phyloP scores from a whole-genome alignment of 2,329 filamentous ascomycete species.

The Rhynchosporium agropyri region DNA sequence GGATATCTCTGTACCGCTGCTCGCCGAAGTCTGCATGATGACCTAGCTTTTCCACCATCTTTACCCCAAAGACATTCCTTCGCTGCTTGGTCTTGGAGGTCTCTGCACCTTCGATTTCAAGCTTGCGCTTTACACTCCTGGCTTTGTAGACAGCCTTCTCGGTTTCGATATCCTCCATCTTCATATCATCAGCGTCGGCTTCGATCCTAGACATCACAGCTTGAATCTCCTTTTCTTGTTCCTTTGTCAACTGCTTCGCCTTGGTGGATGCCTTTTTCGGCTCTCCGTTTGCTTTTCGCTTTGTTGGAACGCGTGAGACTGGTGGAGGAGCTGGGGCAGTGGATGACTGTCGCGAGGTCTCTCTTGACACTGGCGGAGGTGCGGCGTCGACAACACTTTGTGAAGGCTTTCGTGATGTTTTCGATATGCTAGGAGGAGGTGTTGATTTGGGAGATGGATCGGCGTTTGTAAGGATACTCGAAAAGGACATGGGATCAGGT shows the following conservation, averaged over 20 bases:
- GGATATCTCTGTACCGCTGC: constrained; percentile 72
- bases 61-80: constrained; percentile 60
- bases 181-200: constrained; percentile 59
- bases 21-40: constrained; percentile 72
- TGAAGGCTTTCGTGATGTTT: constrained; percentile 36
- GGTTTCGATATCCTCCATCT: constrained; percentile 53
- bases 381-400: constrained; percentile 29
- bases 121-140: constrained; percentile 65
- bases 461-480: constrained; percentile 85
- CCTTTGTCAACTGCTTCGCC: constrained; percentile 53
- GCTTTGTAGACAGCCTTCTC: constrained; percentile 58
- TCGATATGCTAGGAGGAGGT: constrained; percentile 41
- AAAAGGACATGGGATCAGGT: constrained; percentile 91
- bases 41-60: constrained; percentile 63
- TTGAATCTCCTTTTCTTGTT: constrained; percentile 71
- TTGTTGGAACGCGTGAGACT: constrained; percentile 47
- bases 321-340: constrained; percentile 49
- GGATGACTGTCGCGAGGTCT: constrained; percentile 51
- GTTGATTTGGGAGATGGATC: constrained; percentile 63
- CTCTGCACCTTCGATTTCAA: constrained; percentile 67
- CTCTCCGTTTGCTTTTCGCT: constrained; percentile 48
- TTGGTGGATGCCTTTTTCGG: constrained; percentile 57
- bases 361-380: constrained; percentile 37
- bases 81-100: constrained; percentile 64
- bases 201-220: constrained; percentile 64